Evolutionary conservation across 2,329 filamentous ascomycete genomes (phyloP).

Genomic region (Hymenoscyphus linearis): DNA sequence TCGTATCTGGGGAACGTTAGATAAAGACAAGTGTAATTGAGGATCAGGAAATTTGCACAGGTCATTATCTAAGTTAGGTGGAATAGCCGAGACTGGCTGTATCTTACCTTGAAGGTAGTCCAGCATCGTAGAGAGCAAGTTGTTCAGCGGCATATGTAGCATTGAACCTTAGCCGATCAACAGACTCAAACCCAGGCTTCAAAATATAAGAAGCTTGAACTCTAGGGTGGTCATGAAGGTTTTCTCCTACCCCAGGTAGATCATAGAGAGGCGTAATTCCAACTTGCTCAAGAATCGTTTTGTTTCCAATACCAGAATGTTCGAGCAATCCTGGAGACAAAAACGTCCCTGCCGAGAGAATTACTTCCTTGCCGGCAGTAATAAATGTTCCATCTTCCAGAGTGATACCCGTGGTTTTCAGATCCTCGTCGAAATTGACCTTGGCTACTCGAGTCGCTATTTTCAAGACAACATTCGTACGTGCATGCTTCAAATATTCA

Average conservation of each 20-base stretch:
- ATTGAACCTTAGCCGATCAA: conserved; percentile 21
- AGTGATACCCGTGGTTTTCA: conserved; percentile 16
- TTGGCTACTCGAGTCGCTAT: conserved; percentile 53
- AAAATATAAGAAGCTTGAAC: conserved; percentile 22
- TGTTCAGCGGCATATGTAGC: conserved; percentile 31
- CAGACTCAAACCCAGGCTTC: conserved; percentile 14
- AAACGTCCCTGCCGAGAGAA: conserved; percentile 45
- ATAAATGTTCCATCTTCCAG: conserved; percentile 15
- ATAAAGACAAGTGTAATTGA: background rate
- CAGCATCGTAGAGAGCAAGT: conserved; percentile 27
- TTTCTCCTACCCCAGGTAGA: conserved; percentile 47
- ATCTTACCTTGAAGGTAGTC: conserved; percentile 9
- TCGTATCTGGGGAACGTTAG: conserved; percentile 11
- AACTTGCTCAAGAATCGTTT: conserved; percentile 38
- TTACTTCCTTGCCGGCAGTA: conserved; percentile 37
- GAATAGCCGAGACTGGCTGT: background rate
- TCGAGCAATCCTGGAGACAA: conserved; percentile 48
- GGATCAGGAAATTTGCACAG: background rate
- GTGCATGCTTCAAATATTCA: conserved; percentile 11
- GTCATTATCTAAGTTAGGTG: background rate
- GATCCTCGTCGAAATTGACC: conserved; percentile 45
- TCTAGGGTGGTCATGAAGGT: conserved; percentile 41
- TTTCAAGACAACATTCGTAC: background rate
- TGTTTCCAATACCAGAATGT: conserved; percentile 45
- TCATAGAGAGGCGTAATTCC: conserved; percentile 40